Evolutionary conservation across 2,329 filamentous ascomycete species (phyloP).

Genomic region (Ophiostoma tasmaniense): DNA sequence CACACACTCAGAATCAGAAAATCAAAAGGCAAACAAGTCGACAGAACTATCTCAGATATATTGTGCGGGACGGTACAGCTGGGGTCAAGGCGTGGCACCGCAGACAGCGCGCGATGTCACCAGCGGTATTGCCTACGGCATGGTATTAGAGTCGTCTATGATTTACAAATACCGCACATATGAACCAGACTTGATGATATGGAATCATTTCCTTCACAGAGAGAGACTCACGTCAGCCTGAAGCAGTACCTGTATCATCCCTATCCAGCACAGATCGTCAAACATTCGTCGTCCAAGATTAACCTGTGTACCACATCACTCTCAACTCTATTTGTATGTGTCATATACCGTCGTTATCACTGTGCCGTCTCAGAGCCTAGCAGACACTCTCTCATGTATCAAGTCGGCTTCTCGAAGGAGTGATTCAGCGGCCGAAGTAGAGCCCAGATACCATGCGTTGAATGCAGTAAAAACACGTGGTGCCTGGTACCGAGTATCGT

Average conservation of each 20-base stretch:
- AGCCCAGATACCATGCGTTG: no score
- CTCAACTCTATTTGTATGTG: neutral
- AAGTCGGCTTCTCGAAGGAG: no score
- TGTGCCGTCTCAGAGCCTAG: no score
- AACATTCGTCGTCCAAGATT: no score
- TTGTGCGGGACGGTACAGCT: neutral
- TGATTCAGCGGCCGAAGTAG: no score
- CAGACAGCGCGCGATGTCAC: neutral
- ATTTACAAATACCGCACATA: neutral
- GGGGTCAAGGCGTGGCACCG: no score
- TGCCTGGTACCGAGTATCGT: no score
- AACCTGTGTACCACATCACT: neutral
- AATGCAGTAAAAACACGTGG: no score
- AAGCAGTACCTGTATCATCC: neutral
- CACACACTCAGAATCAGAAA: neutral
- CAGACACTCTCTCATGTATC: no score
- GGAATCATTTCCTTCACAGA: neutral
- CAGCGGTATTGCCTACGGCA: neutral
- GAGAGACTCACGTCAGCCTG: neutral
- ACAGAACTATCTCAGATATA: neutral
- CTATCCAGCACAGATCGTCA: neutral
- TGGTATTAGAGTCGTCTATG: neutral
- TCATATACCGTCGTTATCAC: no score
- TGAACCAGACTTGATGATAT: neutral
- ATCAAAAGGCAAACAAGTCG: neutral